phyloP scores from a whole-genome alignment of 495 filamentous ascomycete species.

The Lasiosphaeria hispida region DNA sequence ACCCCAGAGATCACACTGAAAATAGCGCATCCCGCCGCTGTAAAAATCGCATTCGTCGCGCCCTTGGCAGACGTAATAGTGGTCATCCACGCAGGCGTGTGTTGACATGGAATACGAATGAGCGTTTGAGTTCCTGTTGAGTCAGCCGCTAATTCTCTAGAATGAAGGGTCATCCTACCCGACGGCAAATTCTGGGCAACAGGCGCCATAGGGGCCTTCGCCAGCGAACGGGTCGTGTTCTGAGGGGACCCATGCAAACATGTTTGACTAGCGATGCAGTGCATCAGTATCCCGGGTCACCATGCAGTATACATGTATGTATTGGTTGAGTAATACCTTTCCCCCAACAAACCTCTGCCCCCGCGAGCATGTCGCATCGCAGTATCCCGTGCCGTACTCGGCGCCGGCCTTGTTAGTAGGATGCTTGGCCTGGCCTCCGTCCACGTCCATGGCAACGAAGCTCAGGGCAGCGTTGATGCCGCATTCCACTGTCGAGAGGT shows the following conservation, averaged over 20 bases:
- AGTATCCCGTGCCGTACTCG: constrained; percentile 57
- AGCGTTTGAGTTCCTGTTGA: constrained; percentile 30
- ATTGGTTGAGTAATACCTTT: constrained; percentile 25
- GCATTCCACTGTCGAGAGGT: constrained; percentile 46
- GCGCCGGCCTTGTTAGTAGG: constrained; percentile 52
- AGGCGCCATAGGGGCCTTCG: constrained; percentile 42
- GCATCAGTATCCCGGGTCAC: neutral
- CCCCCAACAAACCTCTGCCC: constrained; percentile 43
- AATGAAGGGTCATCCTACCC: constrained; percentile 62
- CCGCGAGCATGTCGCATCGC: constrained; percentile 51
- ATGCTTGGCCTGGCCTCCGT: constrained; percentile 48
- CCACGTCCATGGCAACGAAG: constrained; percentile 53
- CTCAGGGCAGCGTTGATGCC: constrained; percentile 55
- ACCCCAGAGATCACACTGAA: constrained; percentile 59
- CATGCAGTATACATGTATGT: neutral
- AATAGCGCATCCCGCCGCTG: constrained; percentile 37
- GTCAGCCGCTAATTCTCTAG: constrained; percentile 53
- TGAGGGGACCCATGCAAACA: constrained; percentile 54
- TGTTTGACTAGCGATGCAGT: constrained; percentile 47
- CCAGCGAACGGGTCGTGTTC: constrained; percentile 5
- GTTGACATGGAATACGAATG: constrained; percentile 19
- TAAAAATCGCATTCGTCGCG: constrained; percentile 34
- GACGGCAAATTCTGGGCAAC: constrained; percentile 68
- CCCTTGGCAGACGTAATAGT: constrained; percentile 38
- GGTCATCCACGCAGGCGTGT: constrained; percentile 4